These are phyloP conservation scores for Thermomyces lanuginosus DNA, from an alignment of 2,329 filamentous ascomycete genomes.

Conservation along the genomic window DNA sequence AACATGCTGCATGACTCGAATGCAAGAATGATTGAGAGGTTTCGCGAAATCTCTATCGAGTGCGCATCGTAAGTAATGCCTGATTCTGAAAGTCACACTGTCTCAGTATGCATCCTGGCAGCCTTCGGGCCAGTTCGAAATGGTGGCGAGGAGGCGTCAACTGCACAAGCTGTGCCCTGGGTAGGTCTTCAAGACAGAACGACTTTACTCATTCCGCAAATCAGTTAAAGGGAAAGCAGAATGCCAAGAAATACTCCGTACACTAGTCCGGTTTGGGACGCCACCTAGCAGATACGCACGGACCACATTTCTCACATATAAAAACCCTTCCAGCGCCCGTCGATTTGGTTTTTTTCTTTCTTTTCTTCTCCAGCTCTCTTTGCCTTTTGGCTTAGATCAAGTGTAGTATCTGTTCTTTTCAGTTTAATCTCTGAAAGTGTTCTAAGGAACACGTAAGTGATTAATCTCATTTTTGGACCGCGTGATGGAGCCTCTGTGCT, in stretches of 20 bases:
- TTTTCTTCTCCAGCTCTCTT: conserved; percentile 35
- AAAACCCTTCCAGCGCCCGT: conserved; percentile 9
- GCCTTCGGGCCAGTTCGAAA: too few species aligned
- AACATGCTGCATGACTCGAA: conserved; percentile 38
- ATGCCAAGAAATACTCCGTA: too few species aligned
- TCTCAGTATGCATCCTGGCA: too few species aligned
- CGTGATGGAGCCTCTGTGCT: conserved; percentile 49
- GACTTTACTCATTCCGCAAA: conserved; percentile 1
- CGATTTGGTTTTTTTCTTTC: conserved; percentile 23
- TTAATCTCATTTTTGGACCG: conserved; percentile 65
- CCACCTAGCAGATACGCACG: conserved; percentile 8
- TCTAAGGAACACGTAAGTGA: conserved; percentile 56
- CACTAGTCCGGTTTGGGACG: too few species aligned
- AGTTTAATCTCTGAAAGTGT: conserved; percentile 89
- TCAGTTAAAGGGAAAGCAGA: too few species aligned
- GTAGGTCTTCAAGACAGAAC: neutral
- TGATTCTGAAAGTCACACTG: too few species aligned
- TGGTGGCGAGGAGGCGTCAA: too few species aligned
- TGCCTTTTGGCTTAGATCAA: conserved; percentile 65
- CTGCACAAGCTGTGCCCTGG: neutral
- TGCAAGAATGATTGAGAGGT: too few species aligned
- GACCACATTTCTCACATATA: conserved; percentile 13
- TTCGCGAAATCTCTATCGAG: too few species aligned
- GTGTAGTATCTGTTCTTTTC: conserved; percentile 95
- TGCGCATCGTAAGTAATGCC: too few species aligned